These are phyloP conservation scores for Aspergillus wentii DNA, from an alignment of 495 filamentous ascomycete genomes.

Conservation along the genomic window DNA sequence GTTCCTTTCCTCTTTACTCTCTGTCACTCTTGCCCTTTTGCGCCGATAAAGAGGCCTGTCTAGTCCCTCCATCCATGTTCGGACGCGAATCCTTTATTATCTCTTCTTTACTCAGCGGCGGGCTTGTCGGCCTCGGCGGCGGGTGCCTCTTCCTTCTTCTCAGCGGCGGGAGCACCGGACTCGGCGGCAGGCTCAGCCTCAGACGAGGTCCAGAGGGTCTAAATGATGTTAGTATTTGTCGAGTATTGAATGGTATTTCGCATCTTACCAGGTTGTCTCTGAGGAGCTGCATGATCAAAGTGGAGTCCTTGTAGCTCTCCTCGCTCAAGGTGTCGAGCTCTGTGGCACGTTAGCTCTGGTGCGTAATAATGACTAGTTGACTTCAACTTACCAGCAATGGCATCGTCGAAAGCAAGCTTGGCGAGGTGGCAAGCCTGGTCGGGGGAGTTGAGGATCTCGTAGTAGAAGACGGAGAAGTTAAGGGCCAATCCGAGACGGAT, in stretches of 20 bases:
- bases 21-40: slow-evolving; percentile 9
- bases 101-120: slow-evolving; percentile 49
- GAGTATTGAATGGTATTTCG: neutral
- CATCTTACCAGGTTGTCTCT: slow-evolving; percentile 92
- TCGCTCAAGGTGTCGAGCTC: slow-evolving; percentile 98
- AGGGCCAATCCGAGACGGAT: slow-evolving; percentile 97
- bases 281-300: slow-evolving; percentile 98
- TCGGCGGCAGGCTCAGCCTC: slow-evolving; percentile 77
- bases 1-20: slow-evolving; percentile 3
- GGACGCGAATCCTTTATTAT: slow-evolving; percentile 36
- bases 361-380: no score
- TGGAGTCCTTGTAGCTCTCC: slow-evolving; percentile 99
- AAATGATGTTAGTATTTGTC: slow-evolving; percentile 18
- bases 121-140: slow-evolving; percentile 57
- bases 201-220: slow-evolving; percentile 99
- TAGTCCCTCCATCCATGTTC: slow-evolving; percentile 6
- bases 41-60: slow-evolving; percentile 5
- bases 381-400: slow-evolving; percentile 88
- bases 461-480: slow-evolving; percentile 99
- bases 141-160: slow-evolving; percentile 54
- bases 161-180: slow-evolving; percentile 49
- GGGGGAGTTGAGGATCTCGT: slow-evolving; percentile 98
- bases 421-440: slow-evolving; percentile 98
- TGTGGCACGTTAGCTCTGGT: slow-evolving; percentile 24
- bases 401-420: slow-evolving; percentile 99